Evolutionary conservation across 192 early-diverging fungal genomes (phyloP), one percentile per base, ranked within the genome.

Genomic region (Chytriomyces sp.): DNA sequence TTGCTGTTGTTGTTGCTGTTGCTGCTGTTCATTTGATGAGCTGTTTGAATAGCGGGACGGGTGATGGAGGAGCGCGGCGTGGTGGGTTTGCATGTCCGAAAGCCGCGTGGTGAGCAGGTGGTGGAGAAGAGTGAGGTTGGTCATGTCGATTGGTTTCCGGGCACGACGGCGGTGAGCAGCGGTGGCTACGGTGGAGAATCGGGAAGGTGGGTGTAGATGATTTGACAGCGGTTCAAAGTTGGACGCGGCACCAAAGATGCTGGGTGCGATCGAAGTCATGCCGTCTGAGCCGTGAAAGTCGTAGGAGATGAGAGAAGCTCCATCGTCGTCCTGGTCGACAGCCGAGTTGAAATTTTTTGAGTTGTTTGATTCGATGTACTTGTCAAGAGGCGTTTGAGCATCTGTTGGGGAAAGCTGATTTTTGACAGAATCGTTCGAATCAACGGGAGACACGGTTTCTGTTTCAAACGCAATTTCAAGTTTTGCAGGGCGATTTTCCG

Each of bases 101-200:
- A 81, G 67, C n/a, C 73, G 69, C 26, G 67, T 62, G 9, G 80
- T 75, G 16, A 69, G 53, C 20, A 81, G 57, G 26, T 79, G 80
- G 26, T 79, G 78, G 28, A 81, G 71, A 10, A 66, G 44, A 18
- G 80, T 81, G 18, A 81, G 68, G 50, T 81, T 78, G 16, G 69
- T 65, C 80, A 81, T 81, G 76, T 81, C 80, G 61, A 81, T 77
- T 35, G 61, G 69, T 13, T 69, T 79, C 9, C 79, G 65, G 28
- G 23, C 35, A 61, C 77, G 78, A 49, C 60, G 61, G 10, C 53
- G 9, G 35, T 35, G 35, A 4, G 35, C 35, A 35, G 35, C 35
- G 35, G 35, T 35, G 35, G 35, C 35, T 1, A 4, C 35, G 35
- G 35, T 35, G 35, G 35, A 35, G 35, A 35, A 35, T 35, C 35